Percentiles rank a stretch among this genome's conserved stretches.
Conservation (phyloP, 2,329 filamentous ascomycete species). For the Colletotrichum paranaense region DNA sequence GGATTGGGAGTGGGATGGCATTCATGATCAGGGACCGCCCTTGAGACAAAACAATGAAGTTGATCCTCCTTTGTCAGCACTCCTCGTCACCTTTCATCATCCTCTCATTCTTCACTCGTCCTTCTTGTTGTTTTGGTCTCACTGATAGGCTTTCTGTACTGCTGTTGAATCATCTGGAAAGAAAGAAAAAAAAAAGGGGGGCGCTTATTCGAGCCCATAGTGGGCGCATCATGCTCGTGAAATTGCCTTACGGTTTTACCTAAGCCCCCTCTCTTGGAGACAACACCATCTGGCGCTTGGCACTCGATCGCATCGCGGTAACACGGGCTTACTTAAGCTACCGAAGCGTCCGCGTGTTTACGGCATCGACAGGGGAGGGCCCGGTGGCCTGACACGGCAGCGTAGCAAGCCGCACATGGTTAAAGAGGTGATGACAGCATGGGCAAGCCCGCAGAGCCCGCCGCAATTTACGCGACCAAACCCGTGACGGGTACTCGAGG, state of each 20-base stretch:
- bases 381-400: conserved; percentile 31
- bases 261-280: conserved; percentile 1
- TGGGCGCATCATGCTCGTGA: neutral
- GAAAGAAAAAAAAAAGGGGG: no score
- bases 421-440: conserved; percentile 30
- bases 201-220: neutral
- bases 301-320: conserved; percentile 8
- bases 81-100: neutral
- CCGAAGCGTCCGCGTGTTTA: conserved; percentile 27
- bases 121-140: neutral
- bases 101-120: neutral
- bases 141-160: neutral
- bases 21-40: neutral
- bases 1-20: conserved; percentile 17
- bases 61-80: neutral
- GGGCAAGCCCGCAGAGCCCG: conserved; percentile 14
- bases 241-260: neutral
- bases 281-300: neutral
- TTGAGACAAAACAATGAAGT: neutral
- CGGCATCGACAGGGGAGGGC: conserved; percentile 21
- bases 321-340: conserved; percentile 24
- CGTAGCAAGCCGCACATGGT: conserved; percentile 33
- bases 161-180: neutral
- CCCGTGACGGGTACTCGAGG: neutral
- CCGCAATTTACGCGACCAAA: conserved; percentile 25